Base-by-base conservation (phyloP, 208 protist species). In the Strigomonas culicis region DNA sequence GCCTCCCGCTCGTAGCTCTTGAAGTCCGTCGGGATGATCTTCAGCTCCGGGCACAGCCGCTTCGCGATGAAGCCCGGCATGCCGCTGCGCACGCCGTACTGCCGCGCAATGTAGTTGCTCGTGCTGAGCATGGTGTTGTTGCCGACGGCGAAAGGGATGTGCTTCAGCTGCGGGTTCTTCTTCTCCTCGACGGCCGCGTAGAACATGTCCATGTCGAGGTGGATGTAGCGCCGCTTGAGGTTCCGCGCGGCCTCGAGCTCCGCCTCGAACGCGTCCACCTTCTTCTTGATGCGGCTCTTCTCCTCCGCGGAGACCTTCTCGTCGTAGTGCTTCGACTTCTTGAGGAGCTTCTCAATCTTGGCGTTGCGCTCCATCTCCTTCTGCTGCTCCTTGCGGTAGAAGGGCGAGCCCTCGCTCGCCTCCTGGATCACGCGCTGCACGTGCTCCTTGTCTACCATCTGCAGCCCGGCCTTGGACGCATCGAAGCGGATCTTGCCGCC, bases 1-100 rank as follows among this genome's bases (percentile, higher is more conserved):
- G 83, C 82, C 60, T 89, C 82, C 19, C 75, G 77, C 51, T 74
- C 69, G 79, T 97, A 97, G 47, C 86, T 72, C 6, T 74, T 63
- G 66, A 97, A 94, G 74, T 95, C 76, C 15, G 69, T 77, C 22
- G 77, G 78, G 17, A 97, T 88, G 56, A 98, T 94, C 36, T 90
- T 78, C 21, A 98, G 73, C 15, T 89, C 74, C 6, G 89, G 92
- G 66, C 94, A 98, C 17, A 98, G 80, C 58, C 89, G 83, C 52
- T 75, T 62, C 31, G 81, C 94, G 65, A 98, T 97, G 75, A 96
- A 98, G 22, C 97, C 97, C 0, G 97, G 95, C 97, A 99, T 99
- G 10, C 95, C 97, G 22, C 85, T 88, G 36, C 97, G 89, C 27
- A 99, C 96, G 30, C 97, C 97, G 77, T 92, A 98, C 76, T 96